Evolutionary conservation across 176 grass and related monocot genomes (phyloP).

Genomic region (Poa pratensis): DNA sequence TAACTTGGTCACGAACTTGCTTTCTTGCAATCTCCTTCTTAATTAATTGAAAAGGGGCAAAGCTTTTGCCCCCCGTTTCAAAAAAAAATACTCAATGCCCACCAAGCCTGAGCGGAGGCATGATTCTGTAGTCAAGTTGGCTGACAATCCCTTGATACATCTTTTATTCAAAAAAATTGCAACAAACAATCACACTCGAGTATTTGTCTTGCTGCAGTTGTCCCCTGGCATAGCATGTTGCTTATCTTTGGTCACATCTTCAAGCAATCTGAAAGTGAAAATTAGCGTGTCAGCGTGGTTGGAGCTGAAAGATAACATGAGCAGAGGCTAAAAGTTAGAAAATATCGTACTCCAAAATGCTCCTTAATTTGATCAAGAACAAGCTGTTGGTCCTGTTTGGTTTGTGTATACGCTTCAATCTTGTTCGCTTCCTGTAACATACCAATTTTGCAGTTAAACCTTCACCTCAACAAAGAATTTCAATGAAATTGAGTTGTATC

Average conservation of each 20-base stretch:
- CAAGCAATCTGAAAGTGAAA: constrained; percentile 42
- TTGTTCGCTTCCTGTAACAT: neutral
- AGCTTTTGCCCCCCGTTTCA: no score
- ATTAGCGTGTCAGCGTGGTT: no score
- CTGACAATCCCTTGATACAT: neutral
- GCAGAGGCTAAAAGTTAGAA: neutral
- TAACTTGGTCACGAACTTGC: no score
- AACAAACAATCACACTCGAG: neutral
- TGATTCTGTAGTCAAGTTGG: neutral
- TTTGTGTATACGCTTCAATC: no score
- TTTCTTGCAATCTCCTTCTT: no score
- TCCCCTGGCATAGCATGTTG: neutral
- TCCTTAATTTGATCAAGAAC: no score
- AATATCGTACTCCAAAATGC: constrained; percentile 40
- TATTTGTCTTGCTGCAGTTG: neutral
- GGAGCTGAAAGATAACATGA: no score
- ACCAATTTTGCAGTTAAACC: no score
- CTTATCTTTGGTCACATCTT: constrained; percentile 23
- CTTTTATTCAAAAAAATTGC: neutral
- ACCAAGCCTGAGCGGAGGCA: neutral
- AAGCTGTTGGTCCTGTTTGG: no score
- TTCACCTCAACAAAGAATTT: neutral
- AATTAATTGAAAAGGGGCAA: no score
- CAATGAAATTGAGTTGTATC: no score
- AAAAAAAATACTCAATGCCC: neutral